A percentile compares a stretch with the other conserved stretches of the same genome.
Conservation (phyloP, 805 yeast species). For the Myxozyma mucilagina region DNA sequence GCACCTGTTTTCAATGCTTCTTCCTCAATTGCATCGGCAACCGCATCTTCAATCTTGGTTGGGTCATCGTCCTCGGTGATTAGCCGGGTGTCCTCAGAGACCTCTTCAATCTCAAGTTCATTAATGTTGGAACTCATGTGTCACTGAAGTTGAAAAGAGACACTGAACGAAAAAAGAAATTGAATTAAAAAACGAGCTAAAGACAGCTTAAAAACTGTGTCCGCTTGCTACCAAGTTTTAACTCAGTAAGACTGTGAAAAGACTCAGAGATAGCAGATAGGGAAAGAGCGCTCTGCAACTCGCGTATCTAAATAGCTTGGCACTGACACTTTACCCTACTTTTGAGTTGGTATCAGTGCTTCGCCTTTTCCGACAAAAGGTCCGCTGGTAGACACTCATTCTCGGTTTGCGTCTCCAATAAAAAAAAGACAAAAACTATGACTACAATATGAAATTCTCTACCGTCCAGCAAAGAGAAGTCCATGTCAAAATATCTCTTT, state of each 20-base stretch:
- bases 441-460: too few relatives aligned
- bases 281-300: not conserved
- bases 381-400: too few relatives aligned
- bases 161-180: not conserved
- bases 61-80: constrained; percentile 2
- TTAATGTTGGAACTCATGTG: constrained; percentile 7
- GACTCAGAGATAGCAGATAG: not conserved
- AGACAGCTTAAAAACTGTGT: not conserved
- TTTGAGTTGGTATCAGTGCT: too few relatives aligned
- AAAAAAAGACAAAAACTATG: too few relatives aligned
- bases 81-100: constrained; percentile 6
- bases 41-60: constrained; percentile 12
- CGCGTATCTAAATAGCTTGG: not conserved
- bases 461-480: too few relatives aligned
- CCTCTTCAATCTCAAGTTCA: constrained; percentile 17
- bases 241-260: too few relatives aligned
- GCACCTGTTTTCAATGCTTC: constrained; percentile 13
- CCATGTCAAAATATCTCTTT: too few relatives aligned
- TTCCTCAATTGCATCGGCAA: constrained; percentile 22
- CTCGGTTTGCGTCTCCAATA: too few relatives aligned
- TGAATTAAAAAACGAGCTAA: not conserved
- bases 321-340: too few relatives aligned
- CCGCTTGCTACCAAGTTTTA: too few relatives aligned
- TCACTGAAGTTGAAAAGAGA: not conserved
- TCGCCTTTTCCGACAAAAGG: too few relatives aligned